Evolutionary conservation across 139 green algal genomes (phyloP), one percentile per base, ranked within the genome.

Genomic region (Chlorella sorokiniana): DNA sequence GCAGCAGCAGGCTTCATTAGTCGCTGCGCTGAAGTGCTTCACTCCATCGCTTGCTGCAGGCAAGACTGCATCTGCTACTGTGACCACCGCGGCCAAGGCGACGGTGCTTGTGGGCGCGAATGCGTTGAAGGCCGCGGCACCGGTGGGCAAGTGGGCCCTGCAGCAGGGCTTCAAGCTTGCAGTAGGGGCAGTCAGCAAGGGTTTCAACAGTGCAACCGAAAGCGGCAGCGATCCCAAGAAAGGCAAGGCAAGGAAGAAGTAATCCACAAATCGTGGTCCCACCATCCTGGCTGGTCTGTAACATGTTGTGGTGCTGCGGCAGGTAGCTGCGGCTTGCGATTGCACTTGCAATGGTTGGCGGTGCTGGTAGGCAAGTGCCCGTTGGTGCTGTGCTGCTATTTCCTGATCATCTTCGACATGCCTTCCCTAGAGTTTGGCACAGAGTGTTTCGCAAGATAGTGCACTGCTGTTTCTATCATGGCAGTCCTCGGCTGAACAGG

Each of bases 111-210:
- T 85, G 10, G 84, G 83, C 40, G 54, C 78, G 6, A 33, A 85
- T 20, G 84, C 82, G 27, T 27, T 90, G 37, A 85, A 89, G 56
- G 78, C 54, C n/a, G 81, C 84, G 9, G 81, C 72, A 7, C 86
- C 86, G 4, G 84, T 85, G 25, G 81, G 84, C 10, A 85, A 87
- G 59, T 90, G 86, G 86, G 84, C 73, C 7, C 41, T 89, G 22
- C 33, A 69, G 59, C 69, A 89, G 68, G 86, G 86, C 25, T 62
- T 85, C 42, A 86, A 82, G 33, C 59, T 81, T 54, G 84, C 79
- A 11, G 62, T 81, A 23, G 75, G 81, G 6, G 73, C 77, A 0
- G 31, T 89, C 33, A 77, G 25, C 41, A 79, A 81, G 51, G 73
- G 81, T 40, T 44, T 61, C 37, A 33, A 25, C 38, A 76, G 48